Base-by-base conservation (phyloP, 2,329 filamentous ascomycete species). In the Ophiocordyceps unilateralis region DNA sequence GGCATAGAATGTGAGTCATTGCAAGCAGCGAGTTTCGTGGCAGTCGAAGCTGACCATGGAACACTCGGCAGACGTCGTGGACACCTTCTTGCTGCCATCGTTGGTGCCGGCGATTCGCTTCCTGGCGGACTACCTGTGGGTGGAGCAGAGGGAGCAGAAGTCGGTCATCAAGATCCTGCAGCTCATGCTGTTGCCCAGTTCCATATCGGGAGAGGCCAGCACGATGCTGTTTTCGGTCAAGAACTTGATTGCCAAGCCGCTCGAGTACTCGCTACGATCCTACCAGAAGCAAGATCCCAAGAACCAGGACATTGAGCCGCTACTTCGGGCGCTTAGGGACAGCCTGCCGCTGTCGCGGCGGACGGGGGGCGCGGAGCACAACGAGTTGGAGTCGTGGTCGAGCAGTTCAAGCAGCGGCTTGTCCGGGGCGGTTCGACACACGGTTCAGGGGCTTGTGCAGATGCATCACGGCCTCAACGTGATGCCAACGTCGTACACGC, bases 81-180 rank as follows among this genome's bases (percentile, higher is more conserved):
- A 88, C 49, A 83, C 83, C 0, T 88, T 88, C 48, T 62, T 91
- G 2, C 63, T 89, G n/a, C 84, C 85, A 0, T 83, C 83, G 0
- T 67, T 91, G 0, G 75, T 89, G 2, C 76, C 80, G 5, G 83
- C 81, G 0, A 71, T 89, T 14, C 69, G 71, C 3, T 89, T 82
- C 65, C 69, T 91, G 46, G 70, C 77, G 1, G 74, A 78, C 43
- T 76, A 83, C 50, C 73, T 86, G 4, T 81, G 79, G 68, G 69
- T 78, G 42, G 73, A 79, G 45, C 72, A 74, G 14, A 68, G 70
- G 15, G 77, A 84, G 50, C 73, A 81, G 45, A 76, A 77, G 50
- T 72, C 81, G 4, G 67, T 84, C 17, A 69, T 89, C 46, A 77
- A 79, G 49, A 76, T 88, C 21, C 64, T 91, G 9, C 76, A 83